These are phyloP conservation scores for Metarhizium rileyi DNA, from an alignment of 2,329 filamentous ascomycete species.

Conservation along the genomic window DNA sequence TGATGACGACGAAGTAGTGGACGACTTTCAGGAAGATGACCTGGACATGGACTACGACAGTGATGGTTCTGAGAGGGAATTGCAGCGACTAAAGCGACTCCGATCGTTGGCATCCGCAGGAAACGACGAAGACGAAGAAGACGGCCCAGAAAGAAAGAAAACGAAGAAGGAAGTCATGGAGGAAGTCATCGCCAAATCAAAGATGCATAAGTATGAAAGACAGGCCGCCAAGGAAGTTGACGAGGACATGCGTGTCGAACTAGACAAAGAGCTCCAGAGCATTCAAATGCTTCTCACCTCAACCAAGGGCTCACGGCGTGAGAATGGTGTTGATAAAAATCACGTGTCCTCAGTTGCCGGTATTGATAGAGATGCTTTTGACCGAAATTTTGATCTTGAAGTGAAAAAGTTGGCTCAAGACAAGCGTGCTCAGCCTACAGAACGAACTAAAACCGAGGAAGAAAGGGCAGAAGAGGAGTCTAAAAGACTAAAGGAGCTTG, in stretches of 20 bases:
- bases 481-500: constrained; percentile 65
- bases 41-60: constrained; percentile 51
- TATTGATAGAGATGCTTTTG: constrained; percentile 58
- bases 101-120: constrained; percentile 35
- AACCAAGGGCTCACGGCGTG: constrained; percentile 28
- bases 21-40: constrained; percentile 76
- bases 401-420: constrained; percentile 78
- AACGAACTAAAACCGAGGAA: constrained; percentile 85
- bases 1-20: constrained; percentile 41
- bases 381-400: constrained; percentile 80
- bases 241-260: constrained; percentile 71
- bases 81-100: constrained; percentile 46
- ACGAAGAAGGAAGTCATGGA: constrained; percentile 96
- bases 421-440: constrained; percentile 72
- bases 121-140: constrained; percentile 37
- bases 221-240: constrained; percentile 91
- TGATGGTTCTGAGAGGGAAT: constrained; percentile 43
- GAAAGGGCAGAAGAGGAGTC: constrained; percentile 74
- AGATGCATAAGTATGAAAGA: constrained; percentile 87
- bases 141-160: constrained; percentile 76
- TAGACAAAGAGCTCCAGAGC: constrained; percentile 74
- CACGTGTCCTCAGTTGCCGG: constrained; percentile 28
- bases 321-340: constrained; percentile 14
- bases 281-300: constrained; percentile 63
- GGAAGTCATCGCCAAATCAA: constrained; percentile 95